Evolutionary conservation across 164 flowering plant species (phyloP), one percentile per base, ranked within the genome.

Genomic region (Protea cynaroides): DNA sequence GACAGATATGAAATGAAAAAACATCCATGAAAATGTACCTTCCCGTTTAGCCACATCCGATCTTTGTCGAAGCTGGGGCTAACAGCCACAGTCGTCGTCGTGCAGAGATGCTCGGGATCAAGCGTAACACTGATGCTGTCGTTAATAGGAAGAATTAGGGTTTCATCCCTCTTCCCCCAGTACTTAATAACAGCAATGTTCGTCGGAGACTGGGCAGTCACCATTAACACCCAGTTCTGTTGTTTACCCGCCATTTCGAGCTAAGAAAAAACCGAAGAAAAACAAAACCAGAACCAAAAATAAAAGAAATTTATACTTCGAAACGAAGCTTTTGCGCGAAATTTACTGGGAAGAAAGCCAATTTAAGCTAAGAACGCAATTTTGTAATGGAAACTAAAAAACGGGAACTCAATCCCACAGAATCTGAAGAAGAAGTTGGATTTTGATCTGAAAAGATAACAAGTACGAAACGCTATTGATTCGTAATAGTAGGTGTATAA

Each of bases 11-110:
- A 12, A n/a, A 47, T 22, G 55, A 53, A 12, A 37, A 62, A n/a
- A 25, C 1, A 47, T 21, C 22, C 49, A 58, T 25, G 14, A 65
- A 65, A 44, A 17, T 14, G 5, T 71, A 94, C 99, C 92, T 94
- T 91, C 57, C 92, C 90, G 69, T 95, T 95, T 57, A 95, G 97
- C 97, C 99, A 95, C 90, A 95, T 92, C 40, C 86, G 89, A 77
- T 95, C 99, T 0, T 65, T 72, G 0, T 82, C 73, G 65, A 95
- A 95, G 29, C 62, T 58, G 21, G 99, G 97, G 67, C 96, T 85
- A 50, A 88, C 97, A 50, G 97, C 88, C 25, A 92, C 99, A 17
- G 99, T 88, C 43, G 97, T 95, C 59, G 96, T 92, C 40, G 99
- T 92, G 70, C 97, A 95, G 46, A 95, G 88, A 63, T 95, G 99